Evolutionary conservation across 768 basidiomycete genomes (phyloP).

Genomic region (Cystofilobasidium macerans): DNA sequence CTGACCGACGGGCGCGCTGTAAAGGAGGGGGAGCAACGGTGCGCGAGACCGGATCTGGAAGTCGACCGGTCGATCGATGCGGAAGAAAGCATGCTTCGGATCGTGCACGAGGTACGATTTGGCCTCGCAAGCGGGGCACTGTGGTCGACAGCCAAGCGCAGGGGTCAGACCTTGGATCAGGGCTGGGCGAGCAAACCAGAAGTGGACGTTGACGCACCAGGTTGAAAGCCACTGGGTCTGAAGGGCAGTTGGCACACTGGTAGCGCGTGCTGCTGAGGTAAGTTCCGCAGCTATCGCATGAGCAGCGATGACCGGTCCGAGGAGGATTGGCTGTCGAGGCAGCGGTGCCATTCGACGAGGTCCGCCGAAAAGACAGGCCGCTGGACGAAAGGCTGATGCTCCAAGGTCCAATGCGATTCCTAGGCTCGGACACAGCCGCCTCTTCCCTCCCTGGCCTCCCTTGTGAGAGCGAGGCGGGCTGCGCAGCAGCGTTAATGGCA

Average conservation of each 20-base stretch:
- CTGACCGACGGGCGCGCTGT: conserved; percentile 8
- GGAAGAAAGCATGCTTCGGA: conserved; percentile 77
- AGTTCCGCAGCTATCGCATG: conserved; percentile 40
- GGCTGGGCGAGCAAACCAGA: not conserved
- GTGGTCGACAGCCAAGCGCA: not conserved
- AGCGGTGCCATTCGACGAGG: not conserved
- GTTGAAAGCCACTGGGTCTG: conserved; percentile 57
- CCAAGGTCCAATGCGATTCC: not conserved
- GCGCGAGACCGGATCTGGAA: conserved; percentile 46
- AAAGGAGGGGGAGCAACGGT: conserved; percentile 54
- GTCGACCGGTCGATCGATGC: conserved; percentile 67
- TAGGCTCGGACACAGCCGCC: too few relatives aligned
- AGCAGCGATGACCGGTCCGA: conserved; percentile 43
- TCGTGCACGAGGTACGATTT: conserved; percentile 70
- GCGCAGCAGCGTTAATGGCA: too few relatives aligned
- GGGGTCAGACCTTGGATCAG: not conserved
- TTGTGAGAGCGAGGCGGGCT: too few relatives aligned
- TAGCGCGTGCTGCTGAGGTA: conserved; percentile 52
- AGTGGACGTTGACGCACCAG: conserved; percentile 47
- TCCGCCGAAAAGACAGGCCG: conserved; percentile 12
- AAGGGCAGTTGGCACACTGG: conserved; percentile 83
- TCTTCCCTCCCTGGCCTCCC: too few relatives aligned
- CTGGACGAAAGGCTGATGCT: conserved; percentile 11
- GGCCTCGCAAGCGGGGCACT: conserved; percentile 74
- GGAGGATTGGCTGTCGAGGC: conserved; percentile 27